phyloP scores from a whole-genome alignment of 208 protist genomes.

The Angomonas deanei region DNA sequence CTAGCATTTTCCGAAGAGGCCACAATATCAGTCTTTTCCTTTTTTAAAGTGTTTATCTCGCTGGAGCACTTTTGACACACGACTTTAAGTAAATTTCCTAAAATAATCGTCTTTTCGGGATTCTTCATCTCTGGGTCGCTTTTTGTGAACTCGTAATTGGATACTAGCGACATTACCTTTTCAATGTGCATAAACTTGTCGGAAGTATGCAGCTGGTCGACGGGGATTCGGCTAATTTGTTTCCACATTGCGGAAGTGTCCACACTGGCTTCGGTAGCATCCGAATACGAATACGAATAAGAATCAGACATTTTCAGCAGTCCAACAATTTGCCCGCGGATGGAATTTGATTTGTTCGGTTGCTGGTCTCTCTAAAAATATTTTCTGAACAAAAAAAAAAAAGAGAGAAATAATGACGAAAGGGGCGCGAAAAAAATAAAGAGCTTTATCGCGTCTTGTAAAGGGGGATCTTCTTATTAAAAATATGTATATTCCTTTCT shows the following conservation, averaged over 20 bases:
- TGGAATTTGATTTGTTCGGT: too few relatives aligned
- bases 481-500: not conserved
- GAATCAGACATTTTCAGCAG: not conserved
- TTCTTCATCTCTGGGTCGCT: slow-evolving; percentile 60
- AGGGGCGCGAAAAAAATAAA: not conserved
- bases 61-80: slow-evolving; percentile 36
- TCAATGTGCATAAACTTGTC: slow-evolving; percentile 46
- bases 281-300: slow-evolving; percentile 16
- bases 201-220: slow-evolving; percentile 57
- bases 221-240: slow-evolving; percentile 66
- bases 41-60: slow-evolving; percentile 23
- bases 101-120: slow-evolving; percentile 34
- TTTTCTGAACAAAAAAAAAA: slow-evolving; percentile 3
- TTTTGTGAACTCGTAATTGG: slow-evolving; percentile 41
- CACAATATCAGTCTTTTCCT: slow-evolving; percentile 8
- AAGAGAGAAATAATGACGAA: not conserved
- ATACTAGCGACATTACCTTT: slow-evolving; percentile 48
- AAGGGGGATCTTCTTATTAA: too few relatives aligned
- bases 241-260: slow-evolving; percentile 43
- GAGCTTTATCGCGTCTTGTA: not conserved
- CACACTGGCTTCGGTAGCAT: slow-evolving; percentile 2
- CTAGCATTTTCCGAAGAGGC: slow-evolving; percentile 14
- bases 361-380: too few relatives aligned
- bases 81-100: slow-evolving; percentile 58
- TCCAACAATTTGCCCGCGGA: not conserved